phyloP scores from a whole-genome alignment of 768 basidiomycete genomes.

The Phylloporus arenicola region DNA sequence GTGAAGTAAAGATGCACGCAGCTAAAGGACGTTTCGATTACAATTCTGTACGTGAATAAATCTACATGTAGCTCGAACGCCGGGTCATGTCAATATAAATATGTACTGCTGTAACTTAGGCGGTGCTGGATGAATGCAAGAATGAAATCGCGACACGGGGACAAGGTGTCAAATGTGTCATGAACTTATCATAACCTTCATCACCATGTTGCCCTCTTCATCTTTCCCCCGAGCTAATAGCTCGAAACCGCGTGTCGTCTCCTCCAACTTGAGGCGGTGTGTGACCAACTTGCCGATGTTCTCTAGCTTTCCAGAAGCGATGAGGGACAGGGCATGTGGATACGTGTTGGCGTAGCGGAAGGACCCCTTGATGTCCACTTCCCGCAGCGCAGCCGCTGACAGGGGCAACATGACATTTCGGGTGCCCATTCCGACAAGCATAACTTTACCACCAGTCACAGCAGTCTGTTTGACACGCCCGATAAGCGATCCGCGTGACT shows the following conservation, averaged over 20 bases:
- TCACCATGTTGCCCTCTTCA: constrained; percentile 71
- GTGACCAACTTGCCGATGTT: constrained; percentile 73
- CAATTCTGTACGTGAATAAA: constrained; percentile 13
- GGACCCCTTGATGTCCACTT: constrained; percentile 89
- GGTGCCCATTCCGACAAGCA: constrained; percentile 95
- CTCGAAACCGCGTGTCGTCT: constrained; percentile 75
- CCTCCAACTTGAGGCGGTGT: constrained; percentile 63
- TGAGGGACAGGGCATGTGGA: constrained; percentile 73
- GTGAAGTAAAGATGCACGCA: not conserved
- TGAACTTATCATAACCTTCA: constrained; percentile 81
- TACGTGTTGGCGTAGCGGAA: constrained; percentile 93
- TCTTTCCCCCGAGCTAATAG: constrained; percentile 73
- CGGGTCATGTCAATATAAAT: constrained; percentile 7
- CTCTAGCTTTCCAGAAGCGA: constrained; percentile 57
- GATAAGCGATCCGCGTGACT: constrained; percentile 11
- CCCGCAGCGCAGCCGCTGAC: constrained; percentile 74
- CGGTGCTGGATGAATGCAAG: constrained; percentile 5
- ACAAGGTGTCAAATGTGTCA: constrained; percentile 11
- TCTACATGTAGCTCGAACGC: constrained; percentile 20
- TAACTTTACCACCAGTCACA: constrained; percentile 79
- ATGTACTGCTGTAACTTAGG: constrained; percentile 12
- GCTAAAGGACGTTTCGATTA: constrained; percentile 4
- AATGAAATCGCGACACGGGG: constrained; percentile 3
- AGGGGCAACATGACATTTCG: constrained; percentile 79
- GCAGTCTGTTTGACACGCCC: constrained; percentile 53